Conservation (phyloP, 1,284 basidiomycete genomes). For the Marasmius sp. region DNA sequence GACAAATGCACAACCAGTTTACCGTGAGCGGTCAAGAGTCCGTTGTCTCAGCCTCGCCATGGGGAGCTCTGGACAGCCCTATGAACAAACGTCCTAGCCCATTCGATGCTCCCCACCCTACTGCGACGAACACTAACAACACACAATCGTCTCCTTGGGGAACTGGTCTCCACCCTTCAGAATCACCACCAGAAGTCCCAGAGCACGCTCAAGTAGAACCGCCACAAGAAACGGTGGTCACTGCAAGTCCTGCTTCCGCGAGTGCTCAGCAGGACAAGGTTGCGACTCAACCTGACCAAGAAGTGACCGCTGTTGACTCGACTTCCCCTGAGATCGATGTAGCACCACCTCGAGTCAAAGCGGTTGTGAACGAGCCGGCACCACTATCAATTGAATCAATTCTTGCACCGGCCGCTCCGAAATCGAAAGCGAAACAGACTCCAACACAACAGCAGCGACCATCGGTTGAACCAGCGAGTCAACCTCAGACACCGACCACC, state of each 20-base stretch:
- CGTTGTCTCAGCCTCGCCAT: slow-evolving; percentile 20
- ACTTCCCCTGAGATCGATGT: neutral
- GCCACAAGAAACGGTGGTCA: neutral
- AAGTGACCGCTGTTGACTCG: neutral
- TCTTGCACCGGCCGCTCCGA: neutral
- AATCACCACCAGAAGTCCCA: slow-evolving; percentile 22
- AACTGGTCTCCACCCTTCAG: slow-evolving; percentile 23
- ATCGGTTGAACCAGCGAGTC: slow-evolving; percentile 5
- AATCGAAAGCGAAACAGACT: neutral
- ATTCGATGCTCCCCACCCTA: slow-evolving; percentile 39
- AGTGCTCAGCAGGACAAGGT: neutral
- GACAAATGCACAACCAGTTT: slow-evolving; percentile 1
- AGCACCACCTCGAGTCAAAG: neutral
- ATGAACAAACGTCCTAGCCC: slow-evolving; percentile 39
- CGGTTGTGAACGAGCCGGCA: neutral
- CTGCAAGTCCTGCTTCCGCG: no score
- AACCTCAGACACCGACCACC: slow-evolving; percentile 13
- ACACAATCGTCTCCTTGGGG: slow-evolving; percentile 38
- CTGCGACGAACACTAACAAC: slow-evolving; percentile 22
- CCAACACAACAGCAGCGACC: neutral
- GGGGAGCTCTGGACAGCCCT: slow-evolving; percentile 32
- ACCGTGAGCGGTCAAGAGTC: neutral
- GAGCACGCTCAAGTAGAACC: slow-evolving; percentile 40
- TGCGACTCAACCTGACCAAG: neutral
- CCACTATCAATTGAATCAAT: neutral